Percentiles rank a stretch among this genome's conserved stretches.
Conservation (phyloP, 2,329 filamentous ascomycete species). For the Lasiodiplodia theobromae region DNA sequence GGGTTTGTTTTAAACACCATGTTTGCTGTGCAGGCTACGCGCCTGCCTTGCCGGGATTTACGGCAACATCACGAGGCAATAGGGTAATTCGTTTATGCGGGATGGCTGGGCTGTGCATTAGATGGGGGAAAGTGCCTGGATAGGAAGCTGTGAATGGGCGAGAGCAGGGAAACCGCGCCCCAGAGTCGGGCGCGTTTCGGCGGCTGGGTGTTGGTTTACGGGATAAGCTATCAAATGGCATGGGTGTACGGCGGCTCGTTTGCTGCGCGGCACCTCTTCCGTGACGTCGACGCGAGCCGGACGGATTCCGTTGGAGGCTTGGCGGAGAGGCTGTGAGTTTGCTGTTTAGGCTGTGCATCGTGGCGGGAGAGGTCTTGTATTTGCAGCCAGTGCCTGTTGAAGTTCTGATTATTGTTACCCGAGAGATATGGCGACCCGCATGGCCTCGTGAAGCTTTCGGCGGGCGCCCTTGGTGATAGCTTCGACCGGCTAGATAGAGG, state of each 20-base stretch:
- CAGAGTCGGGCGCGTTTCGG: conserved; percentile 5
- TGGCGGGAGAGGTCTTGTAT: background rate
- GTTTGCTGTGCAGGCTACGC: background rate
- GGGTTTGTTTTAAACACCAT: background rate
- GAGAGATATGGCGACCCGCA: background rate
- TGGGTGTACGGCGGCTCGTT: conserved; percentile 7
- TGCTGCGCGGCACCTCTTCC: background rate
- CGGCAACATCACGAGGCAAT: background rate
- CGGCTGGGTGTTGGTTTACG: background rate
- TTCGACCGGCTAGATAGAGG: conserved; percentile 13
- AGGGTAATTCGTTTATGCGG: background rate
- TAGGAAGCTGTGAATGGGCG: conserved; percentile 9
- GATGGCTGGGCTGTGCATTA: background rate
- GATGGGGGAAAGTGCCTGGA: background rate
- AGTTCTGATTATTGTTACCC: background rate
- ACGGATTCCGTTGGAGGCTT: background rate
- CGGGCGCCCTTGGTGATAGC: conserved; percentile 16
- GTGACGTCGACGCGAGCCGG: background rate
- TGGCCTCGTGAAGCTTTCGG: conserved; percentile 13
- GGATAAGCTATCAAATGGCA: conserved; percentile 17
- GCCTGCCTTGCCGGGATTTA: background rate
- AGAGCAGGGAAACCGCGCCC: background rate
- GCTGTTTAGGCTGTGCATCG: background rate
- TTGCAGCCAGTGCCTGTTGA: background rate
- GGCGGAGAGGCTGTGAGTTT: background rate